Conservation (phyloP, 2,329 filamentous ascomycete genomes). For the Teratosphaeria viscida region DNA sequence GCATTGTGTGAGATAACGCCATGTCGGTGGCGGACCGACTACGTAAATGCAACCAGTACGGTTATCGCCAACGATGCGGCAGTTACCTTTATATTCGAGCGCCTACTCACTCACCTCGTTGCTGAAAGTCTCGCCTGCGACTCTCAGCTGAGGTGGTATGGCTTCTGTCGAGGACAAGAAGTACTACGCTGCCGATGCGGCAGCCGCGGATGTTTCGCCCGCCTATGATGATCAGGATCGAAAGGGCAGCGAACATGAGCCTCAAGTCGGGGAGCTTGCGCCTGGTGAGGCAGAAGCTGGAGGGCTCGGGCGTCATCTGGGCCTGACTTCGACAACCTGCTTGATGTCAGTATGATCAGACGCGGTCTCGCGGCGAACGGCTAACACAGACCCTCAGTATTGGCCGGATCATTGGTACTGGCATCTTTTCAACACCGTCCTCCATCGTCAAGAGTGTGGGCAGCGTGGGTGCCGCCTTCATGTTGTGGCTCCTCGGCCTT, state of each 20-base stretch:
- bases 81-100: not conserved
- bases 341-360: not conserved
- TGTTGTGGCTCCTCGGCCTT: constrained; percentile 54
- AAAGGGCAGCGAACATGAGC: not conserved
- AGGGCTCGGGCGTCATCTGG: not conserved
- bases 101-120: not conserved
- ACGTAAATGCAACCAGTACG: not conserved
- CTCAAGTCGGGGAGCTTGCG: not conserved
- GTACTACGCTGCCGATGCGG: not conserved
- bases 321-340: not conserved
- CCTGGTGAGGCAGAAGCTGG: not conserved
- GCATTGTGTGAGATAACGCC: not conserved
- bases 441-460: constrained; percentile 48
- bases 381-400: constrained; percentile 39
- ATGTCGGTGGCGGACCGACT: not conserved
- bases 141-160: not conserved
- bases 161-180: not conserved
- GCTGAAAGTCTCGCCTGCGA: not conserved
- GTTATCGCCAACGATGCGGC: not conserved
- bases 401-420: constrained; percentile 56
- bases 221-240: not conserved
- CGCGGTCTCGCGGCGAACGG: not conserved
- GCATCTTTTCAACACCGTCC: constrained; percentile 55
- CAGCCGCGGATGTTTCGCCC: not conserved
- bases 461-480: constrained; percentile 51